These are phyloP conservation scores for Daphne laureola DNA, from an alignment of 441 rosid genomes.

Conservation along the genomic window DNA sequence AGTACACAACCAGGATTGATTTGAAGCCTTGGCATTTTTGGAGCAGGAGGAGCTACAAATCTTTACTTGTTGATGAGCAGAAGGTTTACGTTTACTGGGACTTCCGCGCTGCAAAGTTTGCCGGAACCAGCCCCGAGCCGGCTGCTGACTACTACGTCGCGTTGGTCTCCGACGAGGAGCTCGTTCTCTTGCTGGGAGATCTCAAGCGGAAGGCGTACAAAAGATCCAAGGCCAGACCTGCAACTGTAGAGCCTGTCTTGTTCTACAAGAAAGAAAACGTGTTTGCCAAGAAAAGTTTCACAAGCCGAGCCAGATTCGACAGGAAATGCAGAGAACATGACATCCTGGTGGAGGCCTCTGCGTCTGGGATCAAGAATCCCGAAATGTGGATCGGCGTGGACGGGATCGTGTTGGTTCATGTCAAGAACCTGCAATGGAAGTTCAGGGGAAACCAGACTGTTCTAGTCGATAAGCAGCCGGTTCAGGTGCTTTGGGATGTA, in stretches of 20 bases:
- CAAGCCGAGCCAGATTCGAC: constrained; percentile 44
- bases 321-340: constrained; percentile 50
- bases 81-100: constrained; percentile 48
- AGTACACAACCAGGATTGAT: too few species aligned
- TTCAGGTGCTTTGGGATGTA: constrained; percentile 68
- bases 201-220: constrained; percentile 60
- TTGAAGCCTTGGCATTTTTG: too few species aligned
- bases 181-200: constrained; percentile 54
- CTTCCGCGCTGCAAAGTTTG: constrained; percentile 55
- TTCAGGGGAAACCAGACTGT: constrained; percentile 62
- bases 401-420: constrained; percentile 44
- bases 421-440: constrained; percentile 61
- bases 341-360: constrained; percentile 51
- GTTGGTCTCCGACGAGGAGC: constrained; percentile 55
- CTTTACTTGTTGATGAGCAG: too few species aligned
- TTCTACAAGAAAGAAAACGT: constrained; percentile 58
- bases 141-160: constrained; percentile 52
- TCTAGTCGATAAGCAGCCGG: constrained; percentile 45
- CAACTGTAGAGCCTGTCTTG: constrained; percentile 39
- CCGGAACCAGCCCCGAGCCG: constrained; percentile 42
- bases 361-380: constrained; percentile 38
- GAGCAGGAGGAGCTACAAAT: too few species aligned
- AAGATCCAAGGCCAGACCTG: constrained; percentile 54
- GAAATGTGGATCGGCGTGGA: constrained; percentile 77
- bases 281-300: constrained; percentile 49